These are phyloP conservation scores for Sporothrix pseudoabietina DNA, from an alignment of 2,329 filamentous ascomycete species.

Conservation along the genomic window DNA sequence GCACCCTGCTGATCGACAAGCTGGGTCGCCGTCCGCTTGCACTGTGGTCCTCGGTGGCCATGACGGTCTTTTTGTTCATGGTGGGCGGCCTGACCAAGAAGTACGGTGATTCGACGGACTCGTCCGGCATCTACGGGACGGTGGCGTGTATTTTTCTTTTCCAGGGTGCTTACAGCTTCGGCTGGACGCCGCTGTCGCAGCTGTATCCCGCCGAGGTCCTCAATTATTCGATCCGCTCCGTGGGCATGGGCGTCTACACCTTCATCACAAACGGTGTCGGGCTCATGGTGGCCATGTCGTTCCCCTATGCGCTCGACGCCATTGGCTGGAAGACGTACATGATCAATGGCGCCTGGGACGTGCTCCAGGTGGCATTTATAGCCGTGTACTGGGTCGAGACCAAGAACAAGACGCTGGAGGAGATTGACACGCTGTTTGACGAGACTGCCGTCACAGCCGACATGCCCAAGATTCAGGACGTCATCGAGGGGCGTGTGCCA, in stretches of 20 bases:
- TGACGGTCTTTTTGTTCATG: constrained; percentile 42
- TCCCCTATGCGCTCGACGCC: constrained; percentile 49
- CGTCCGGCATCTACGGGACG: constrained; percentile 29
- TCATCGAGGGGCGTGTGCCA: background rate
- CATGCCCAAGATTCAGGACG: constrained; percentile 20
- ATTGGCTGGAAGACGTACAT: constrained; percentile 57
- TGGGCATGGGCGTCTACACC: constrained; percentile 50
- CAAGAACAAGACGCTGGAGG: constrained; percentile 36
- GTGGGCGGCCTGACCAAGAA: constrained; percentile 38
- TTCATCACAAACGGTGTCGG: constrained; percentile 48
- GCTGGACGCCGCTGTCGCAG: constrained; percentile 52
- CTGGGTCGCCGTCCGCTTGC: constrained; percentile 34
- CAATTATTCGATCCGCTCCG: constrained; percentile 45
- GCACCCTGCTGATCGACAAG: constrained; percentile 36
- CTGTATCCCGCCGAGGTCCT: constrained; percentile 50
- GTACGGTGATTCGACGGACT: constrained; percentile 16
- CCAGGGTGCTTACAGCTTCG: constrained; percentile 55
- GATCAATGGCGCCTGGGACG: constrained; percentile 49
- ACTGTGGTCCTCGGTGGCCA: background rate
- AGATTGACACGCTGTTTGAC: constrained; percentile 25
- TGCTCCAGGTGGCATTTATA: constrained; percentile 46
- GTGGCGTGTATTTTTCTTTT: constrained; percentile 59
- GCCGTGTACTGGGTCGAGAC: constrained; percentile 55
- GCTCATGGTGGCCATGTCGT: constrained; percentile 49
- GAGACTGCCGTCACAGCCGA: background rate